Base-by-base conservation (phyloP, 148 eudicot genomes). In the Polygonum aviculare region DNA sequence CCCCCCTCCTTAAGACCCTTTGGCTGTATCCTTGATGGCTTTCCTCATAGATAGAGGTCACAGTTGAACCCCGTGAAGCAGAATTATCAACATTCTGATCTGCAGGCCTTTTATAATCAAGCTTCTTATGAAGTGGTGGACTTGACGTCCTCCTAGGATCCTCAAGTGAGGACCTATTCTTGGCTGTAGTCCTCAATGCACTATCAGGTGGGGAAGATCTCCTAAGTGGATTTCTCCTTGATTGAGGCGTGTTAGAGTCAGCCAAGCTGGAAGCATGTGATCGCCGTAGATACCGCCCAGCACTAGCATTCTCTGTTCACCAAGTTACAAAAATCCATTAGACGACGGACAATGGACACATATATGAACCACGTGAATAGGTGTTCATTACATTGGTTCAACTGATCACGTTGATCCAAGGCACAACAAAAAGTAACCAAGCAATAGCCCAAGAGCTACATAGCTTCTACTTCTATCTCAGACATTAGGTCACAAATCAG, bases 241-340 rank as follows among this genome's bases (percentile, higher is more conserved):
- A 47, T 75, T 83, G 84, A 57, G 87, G 88, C 80, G 86, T 78
- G 71, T 76, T 82, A 63, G 87, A 78, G 35, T 78, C 88, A 51
- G 74, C 76, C 19, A 78, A 67, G 69, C 76, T 71, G 40, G 85
- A 78, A 35, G 74, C 79, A 77, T 59, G 87, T 18, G 88, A 77
- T 72, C 87, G 80, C 63, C 80, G 85, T 55, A 86, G 87, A 80
- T 79, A 82, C 35, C 83, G 81, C 22, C 90, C 90, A 83, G 86
- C 90, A 79, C 88, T 85, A 6, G 81, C 88, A 80, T 85, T 85
- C 79, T 90, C 98, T 90, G 89, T 76, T 72, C 73, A 11, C 77
- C 77, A 76, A 45, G 18, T 4, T 40, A 5, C 60, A 49, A 48
- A 76, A 7, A 69, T 19, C 4, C 48, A 72, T 72, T 72, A 72